Conservation (phyloP, 192 early-diverging fungal genomes). For the Backusella luteola region DNA sequence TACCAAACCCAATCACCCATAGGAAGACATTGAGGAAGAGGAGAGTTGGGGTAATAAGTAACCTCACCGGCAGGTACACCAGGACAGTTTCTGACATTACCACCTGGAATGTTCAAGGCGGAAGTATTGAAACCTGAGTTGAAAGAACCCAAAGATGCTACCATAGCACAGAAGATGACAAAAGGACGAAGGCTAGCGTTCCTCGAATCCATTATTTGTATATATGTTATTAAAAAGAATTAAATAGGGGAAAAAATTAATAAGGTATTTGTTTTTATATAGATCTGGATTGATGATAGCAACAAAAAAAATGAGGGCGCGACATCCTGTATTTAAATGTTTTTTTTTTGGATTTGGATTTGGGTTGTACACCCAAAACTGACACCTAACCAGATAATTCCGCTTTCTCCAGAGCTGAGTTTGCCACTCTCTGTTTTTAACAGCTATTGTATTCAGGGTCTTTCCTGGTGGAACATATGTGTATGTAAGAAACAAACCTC, state of each 20-base stretch:
- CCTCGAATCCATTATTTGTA: constrained; percentile 23
- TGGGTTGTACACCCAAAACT: not conserved
- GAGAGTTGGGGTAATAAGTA: constrained; percentile 31
- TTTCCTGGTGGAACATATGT: not conserved
- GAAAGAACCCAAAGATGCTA: constrained; percentile 30
- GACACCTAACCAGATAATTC: constrained; percentile 6
- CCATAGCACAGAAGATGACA: constrained; percentile 31
- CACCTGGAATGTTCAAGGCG: constrained; percentile 58
- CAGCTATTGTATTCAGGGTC: not conserved
- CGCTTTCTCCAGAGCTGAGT: not conserved
- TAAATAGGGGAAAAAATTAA: not conserved
- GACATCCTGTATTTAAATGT: not conserved
- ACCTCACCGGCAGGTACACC: constrained; percentile 26
- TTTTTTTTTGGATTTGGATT: not conserved
- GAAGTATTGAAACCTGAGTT: constrained; percentile 38
- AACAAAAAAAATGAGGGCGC: not conserved
- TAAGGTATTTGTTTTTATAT: not conserved
- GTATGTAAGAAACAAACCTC: not conserved
- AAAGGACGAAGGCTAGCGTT: constrained; percentile 20
- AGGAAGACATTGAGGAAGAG: constrained; percentile 32
- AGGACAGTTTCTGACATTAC: constrained; percentile 53
- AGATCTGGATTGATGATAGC: not conserved
- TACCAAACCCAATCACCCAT: constrained; percentile 48
- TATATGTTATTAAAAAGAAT: not conserved
- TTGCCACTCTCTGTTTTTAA: not conserved